These are phyloP conservation scores for Pontederia paniculata DNA, from an alignment of 176 grass and related monocot species.

Conservation along the genomic window DNA sequence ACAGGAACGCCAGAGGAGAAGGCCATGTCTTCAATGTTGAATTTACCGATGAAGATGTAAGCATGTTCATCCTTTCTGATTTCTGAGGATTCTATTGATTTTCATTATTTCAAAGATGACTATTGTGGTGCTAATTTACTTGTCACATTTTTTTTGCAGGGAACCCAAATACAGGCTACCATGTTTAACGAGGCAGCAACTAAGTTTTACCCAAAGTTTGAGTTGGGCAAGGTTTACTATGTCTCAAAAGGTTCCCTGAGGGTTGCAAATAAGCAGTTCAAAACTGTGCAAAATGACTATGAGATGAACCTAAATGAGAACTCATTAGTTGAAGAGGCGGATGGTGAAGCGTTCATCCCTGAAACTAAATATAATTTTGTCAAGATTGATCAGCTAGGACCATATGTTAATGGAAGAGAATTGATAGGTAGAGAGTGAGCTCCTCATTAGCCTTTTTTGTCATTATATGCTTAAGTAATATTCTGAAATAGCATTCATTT, in stretches of 20 bases:
- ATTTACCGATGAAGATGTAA: constrained; percentile 96
- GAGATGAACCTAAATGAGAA: constrained; percentile 90
- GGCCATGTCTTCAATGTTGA: constrained; percentile 91
- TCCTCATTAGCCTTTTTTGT: neutral
- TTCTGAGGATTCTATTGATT: neutral
- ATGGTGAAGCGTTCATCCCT: constrained; percentile 69
- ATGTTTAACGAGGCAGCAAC: constrained; percentile 91
- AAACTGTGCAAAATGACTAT: constrained; percentile 88
- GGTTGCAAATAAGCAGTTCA: constrained; percentile 93
- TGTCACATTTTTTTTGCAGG: constrained; percentile 31
- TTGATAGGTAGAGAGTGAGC: constrained; percentile 50
- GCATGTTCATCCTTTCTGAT: neutral
- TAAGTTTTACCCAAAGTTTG: constrained; percentile 75
- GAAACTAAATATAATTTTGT: constrained; percentile 72
- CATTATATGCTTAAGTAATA: neutral
- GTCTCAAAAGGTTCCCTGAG: constrained; percentile 83
- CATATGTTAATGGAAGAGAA: constrained; percentile 82
- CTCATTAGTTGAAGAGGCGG: constrained; percentile 75
- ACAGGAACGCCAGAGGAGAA: constrained; percentile 81
- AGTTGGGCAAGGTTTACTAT: constrained; percentile 90
- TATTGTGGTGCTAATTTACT: neutral
- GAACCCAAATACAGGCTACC: constrained; percentile 94
- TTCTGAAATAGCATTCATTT: neutral
- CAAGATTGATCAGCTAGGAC: constrained; percentile 69
- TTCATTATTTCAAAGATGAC: neutral